Conservation (phyloP, 805 yeast genomes). For the Lipomyces yamadae region DNA sequence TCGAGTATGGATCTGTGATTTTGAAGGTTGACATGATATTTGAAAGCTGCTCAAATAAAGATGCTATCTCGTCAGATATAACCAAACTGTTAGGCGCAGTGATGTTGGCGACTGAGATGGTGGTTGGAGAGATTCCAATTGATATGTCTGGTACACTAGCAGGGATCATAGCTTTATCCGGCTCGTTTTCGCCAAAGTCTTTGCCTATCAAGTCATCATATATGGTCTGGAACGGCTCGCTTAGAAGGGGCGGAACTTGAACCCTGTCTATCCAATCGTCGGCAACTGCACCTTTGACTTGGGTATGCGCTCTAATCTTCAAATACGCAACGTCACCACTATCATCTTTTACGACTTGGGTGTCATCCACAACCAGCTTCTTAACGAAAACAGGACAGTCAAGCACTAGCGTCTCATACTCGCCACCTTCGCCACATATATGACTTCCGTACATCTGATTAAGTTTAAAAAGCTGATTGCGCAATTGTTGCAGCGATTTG, state of each 20-base stretch:
- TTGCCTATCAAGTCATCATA: background rate
- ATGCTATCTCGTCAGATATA: conserved; percentile 10
- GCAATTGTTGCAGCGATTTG: conserved; percentile 62
- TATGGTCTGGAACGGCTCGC: conserved; percentile 43
- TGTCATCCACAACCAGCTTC: conserved; percentile 52
- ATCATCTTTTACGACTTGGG: conserved; percentile 32
- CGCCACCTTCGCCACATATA: conserved; percentile 99
- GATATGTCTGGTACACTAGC: conserved; percentile 1
- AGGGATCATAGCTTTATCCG: background rate
- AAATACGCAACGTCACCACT: conserved; percentile 73
- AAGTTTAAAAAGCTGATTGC: conserved; percentile 58
- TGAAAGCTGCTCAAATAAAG: conserved; percentile 16
- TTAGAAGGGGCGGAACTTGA: conserved; percentile 43
- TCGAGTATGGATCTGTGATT: conserved; percentile 44
- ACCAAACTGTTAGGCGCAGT: background rate
- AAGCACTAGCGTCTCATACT: conserved; percentile 88
- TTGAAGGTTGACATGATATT: conserved; percentile 8
- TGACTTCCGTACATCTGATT: conserved; percentile 78
- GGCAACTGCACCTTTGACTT: conserved; percentile 39
- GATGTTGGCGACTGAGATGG: conserved; percentile 9
- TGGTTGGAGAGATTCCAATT: conserved; percentile 13
- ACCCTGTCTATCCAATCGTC: background rate
- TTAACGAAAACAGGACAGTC: conserved; percentile 83
- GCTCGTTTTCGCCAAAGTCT: background rate
- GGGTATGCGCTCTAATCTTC: conserved; percentile 58